Evolutionary conservation across 768 basidiomycete species (phyloP), one percentile per base, ranked within the genome.

Genomic region (Suillus tomentosus): DNA sequence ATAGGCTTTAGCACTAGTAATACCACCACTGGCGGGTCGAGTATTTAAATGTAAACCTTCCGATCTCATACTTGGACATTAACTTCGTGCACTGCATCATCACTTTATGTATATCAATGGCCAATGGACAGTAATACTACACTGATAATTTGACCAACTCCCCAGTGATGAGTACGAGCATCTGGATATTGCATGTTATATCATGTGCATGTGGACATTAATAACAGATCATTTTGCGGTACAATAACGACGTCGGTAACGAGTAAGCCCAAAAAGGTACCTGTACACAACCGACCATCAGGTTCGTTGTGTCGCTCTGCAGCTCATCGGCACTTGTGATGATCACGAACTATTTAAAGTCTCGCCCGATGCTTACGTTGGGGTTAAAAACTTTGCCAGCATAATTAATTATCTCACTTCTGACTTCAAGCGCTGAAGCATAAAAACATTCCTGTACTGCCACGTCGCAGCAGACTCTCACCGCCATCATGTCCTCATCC

Each of bases 1-100:
- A 55, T 45, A 76, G 74, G 76, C 22, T 64, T 76, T 48, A 72
- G 69, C 22, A 77, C 31, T 31, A 31, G 31, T 31, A 31, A 31
- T 34, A 54, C 74, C 7, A 74, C 76, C 7, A 76, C 66, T 4
- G 66, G 72, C 36, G 74, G 76, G 50, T 58, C 74, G 39, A 76
- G 74, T 40, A 66, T 77, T 63, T 76, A 69, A 39, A 11, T 48
- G 9, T 19, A 27, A 15, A 6, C 19, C 39, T 14, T 64, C 51
- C 10, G 51, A 39, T 45, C 37, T 62, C 61, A 43, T 31, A 62
- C 56, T 42, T 37, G 40, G 19, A 64, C 56, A 24, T 24, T 47
- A 15, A 8, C 42, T 37, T 39, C 36, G 19, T 60, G 22, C 14
- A 58, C 48, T 56, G 39, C 63, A 58, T 40, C 63, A 51, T 40